Conservation (phyloP, 345 rosid species). For the Camelina neglecta region DNA sequence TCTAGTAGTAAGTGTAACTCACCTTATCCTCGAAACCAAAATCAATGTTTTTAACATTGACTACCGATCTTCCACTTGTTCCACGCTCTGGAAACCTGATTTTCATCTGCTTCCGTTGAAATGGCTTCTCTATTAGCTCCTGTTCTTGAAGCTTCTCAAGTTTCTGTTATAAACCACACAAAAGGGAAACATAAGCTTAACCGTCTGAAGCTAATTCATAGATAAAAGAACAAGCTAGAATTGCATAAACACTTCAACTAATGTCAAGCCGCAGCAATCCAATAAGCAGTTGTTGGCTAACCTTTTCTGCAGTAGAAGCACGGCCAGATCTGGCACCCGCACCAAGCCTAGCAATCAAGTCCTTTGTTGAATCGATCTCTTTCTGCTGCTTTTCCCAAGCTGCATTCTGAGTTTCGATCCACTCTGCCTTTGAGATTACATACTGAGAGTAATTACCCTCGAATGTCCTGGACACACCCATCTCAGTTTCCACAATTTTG, state of each 20-base stretch:
- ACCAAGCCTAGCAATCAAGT: conserved; percentile 73
- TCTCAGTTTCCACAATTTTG: conserved; percentile 93
- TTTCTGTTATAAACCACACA: conserved; percentile 54
- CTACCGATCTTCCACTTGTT: conserved; percentile 82
- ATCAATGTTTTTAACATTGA: conserved; percentile 64
- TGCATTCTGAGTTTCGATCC: conserved; percentile 74
- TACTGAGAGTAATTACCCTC: conserved; percentile 92
- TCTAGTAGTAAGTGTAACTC: conserved; percentile 26
- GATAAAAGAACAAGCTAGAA: background rate
- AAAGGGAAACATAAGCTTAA: conserved; percentile 28
- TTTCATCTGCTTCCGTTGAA: conserved; percentile 87
- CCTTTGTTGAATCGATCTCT: conserved; percentile 84
- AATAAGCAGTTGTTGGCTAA: conserved; percentile 16
- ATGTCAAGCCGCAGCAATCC: background rate
- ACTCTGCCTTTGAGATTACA: conserved; percentile 68
- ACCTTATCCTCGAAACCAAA: conserved; percentile 84
- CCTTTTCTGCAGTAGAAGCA: conserved; percentile 98
- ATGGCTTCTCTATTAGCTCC: conserved; percentile 90
- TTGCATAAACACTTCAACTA: background rate
- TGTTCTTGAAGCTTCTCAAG: conserved; percentile 85
- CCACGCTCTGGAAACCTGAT: conserved; percentile 97
- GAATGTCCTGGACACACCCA: conserved; percentile 88
- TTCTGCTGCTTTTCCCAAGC: conserved; percentile 95
- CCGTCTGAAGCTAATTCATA: no score
- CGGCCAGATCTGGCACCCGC: conserved; percentile 93